phyloP scores from a whole-genome alignment of 139 green algal species.

The Trebouxia sp. region DNA sequence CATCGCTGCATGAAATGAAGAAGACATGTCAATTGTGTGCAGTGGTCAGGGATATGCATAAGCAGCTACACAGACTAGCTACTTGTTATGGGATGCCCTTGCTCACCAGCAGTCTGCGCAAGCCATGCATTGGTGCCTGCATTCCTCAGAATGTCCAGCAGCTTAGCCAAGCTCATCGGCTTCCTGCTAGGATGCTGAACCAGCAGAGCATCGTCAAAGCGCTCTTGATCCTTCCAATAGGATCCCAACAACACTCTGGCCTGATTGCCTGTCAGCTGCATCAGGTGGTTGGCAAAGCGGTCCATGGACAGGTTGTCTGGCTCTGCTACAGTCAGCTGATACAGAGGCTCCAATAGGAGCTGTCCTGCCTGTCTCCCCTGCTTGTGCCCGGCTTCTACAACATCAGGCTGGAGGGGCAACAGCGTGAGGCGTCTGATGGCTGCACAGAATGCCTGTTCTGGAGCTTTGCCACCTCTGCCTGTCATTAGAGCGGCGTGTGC shows the following conservation, averaged over 20 bases:
- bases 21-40: no score
- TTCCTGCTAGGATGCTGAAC: slow-evolving; percentile 16
- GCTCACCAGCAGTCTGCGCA: not conserved
- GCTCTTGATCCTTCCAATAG: not conserved
- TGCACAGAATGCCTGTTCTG: slow-evolving; percentile 14
- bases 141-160: not conserved
- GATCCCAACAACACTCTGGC: not conserved
- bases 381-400: not conserved
- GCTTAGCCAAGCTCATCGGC: slow-evolving; percentile 2
- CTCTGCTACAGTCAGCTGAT: not conserved
- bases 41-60: no score
- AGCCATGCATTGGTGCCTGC: slow-evolving; percentile 7
- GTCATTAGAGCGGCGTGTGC: not conserved
- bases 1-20: no score
- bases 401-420: not conserved
- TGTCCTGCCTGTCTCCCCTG: not conserved
- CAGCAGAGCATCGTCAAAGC: not conserved
- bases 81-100: no score
- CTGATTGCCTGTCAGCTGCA: not conserved
- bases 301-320: not conserved
- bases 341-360: not conserved
- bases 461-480: not conserved
- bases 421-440: not conserved
- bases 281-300: not conserved
- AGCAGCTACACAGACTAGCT: no score